These are phyloP conservation scores for Asclepias syriaca DNA, from an alignment of 257 asterid genomes.

Conservation along the genomic window DNA sequence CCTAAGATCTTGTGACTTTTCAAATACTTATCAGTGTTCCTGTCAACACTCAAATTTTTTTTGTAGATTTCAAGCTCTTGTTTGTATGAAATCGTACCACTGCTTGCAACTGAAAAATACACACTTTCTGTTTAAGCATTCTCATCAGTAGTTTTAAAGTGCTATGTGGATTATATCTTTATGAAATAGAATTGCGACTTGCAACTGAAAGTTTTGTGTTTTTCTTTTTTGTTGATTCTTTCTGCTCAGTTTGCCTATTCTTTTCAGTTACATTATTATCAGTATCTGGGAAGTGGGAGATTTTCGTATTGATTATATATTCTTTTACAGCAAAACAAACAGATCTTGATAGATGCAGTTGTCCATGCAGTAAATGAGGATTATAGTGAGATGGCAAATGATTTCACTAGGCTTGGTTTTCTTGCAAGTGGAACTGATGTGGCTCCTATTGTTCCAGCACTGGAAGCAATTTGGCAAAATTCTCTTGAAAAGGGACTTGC, in stretches of 20 bases:
- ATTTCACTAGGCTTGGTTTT: conserved; percentile 97
- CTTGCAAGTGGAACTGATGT: conserved; percentile 97
- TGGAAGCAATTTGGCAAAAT: conserved; percentile 98
- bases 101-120: neutral
- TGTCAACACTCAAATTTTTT: neutral
- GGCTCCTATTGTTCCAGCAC: conserved; percentile 89
- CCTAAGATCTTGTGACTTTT: neutral
- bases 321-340: conserved; percentile 84
- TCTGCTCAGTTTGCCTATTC: neutral
- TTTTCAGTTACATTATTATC: neutral
- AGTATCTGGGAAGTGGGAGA: neutral
- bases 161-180: neutral
- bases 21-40: neutral
- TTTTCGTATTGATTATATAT: conserved; percentile 14
- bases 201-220: neutral
- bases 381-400: conserved; percentile 98
- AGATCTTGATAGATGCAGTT: conserved; percentile 94
- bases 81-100: neutral
- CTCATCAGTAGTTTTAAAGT: too few species aligned
- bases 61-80: neutral
- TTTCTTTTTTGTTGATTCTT: neutral
- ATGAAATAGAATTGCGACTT: neutral
- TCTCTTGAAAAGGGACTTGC: conserved; percentile 94
- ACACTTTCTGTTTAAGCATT: neutral
- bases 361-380: conserved; percentile 99